Conservation (phyloP, 2,329 filamentous ascomycete species). For the Pseudogymnoascus sp. region DNA sequence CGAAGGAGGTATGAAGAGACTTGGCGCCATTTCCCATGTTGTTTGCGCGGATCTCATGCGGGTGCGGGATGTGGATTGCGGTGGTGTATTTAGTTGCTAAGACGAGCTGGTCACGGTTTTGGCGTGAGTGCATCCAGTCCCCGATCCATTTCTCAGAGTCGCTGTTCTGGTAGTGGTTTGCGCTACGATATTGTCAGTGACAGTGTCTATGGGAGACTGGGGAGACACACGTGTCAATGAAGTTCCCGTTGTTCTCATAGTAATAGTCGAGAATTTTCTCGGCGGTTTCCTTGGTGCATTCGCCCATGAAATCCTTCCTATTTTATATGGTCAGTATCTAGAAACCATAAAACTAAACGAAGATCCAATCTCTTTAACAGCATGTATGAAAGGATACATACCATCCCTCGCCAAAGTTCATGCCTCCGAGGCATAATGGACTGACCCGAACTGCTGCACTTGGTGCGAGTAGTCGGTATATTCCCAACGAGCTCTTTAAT, state of each 20-base stretch:
- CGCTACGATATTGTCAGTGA: constrained; percentile 35
- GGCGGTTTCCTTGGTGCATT: constrained; percentile 44
- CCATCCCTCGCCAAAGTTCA: constrained; percentile 57
- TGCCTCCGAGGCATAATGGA: constrained; percentile 56
- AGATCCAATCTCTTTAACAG: background rate
- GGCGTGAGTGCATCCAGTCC: constrained; percentile 59
- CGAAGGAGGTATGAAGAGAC: constrained; percentile 48
- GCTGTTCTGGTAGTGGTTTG: constrained; percentile 50
- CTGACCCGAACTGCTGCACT: constrained; percentile 59
- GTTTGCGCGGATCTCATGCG: constrained; percentile 42
- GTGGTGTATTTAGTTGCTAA: constrained; percentile 64
- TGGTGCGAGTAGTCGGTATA: constrained; percentile 59
- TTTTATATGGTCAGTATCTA: constrained; percentile 11
- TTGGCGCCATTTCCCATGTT: constrained; percentile 54
- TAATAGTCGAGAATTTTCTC: constrained; percentile 53
- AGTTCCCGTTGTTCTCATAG: constrained; percentile 53
- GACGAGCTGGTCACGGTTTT: constrained; percentile 61
- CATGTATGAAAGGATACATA: constrained; percentile 16
- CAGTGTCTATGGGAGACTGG: constrained; percentile 30
- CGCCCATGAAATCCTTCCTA: constrained; percentile 37
- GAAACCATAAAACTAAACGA: background rate
- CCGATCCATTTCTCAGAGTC: constrained; percentile 60
- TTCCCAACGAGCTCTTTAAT: constrained; percentile 52
- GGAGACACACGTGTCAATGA: constrained; percentile 49
- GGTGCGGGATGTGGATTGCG: constrained; percentile 41